These are phyloP conservation scores for Candida khao-thaluensis DNA, from an alignment of 805 yeast species.

Conservation along the genomic window DNA sequence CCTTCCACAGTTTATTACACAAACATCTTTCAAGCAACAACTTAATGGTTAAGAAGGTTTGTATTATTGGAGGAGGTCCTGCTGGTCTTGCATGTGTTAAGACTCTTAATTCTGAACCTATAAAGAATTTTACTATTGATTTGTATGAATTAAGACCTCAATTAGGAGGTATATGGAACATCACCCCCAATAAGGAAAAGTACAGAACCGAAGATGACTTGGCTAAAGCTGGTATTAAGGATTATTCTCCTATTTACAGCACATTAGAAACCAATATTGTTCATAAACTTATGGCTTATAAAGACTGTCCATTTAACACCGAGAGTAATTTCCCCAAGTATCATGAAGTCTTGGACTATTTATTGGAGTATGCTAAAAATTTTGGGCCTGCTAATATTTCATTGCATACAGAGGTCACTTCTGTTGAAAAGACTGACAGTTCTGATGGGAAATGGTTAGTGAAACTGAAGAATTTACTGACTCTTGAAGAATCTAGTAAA, in stretches of 20 bases:
- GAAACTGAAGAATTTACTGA: constrained; percentile 8
- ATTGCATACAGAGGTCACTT: constrained; percentile 17
- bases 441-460: constrained; percentile 18
- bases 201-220: constrained; percentile 10
- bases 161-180: constrained; percentile 83
- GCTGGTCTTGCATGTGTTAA: constrained; percentile 66
- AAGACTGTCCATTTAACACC: constrained; percentile 21
- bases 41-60: too few relatives aligned
- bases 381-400: constrained; percentile 14
- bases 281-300: constrained; percentile 60
- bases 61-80: constrained; percentile 80
- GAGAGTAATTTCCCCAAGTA: constrained; percentile 59
- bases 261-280: constrained; percentile 70
- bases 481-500: constrained; percentile 7
- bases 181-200: constrained; percentile 8
- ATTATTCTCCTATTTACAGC: constrained; percentile 56
- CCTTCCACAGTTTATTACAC: too few relatives aligned
- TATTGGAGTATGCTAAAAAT: constrained; percentile 50
- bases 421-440: constrained; percentile 11
- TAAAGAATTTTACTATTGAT: constrained; percentile 43
- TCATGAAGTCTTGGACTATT: constrained; percentile 58
- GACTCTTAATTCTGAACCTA: constrained; percentile 54
- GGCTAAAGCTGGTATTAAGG: constrained; percentile 14
- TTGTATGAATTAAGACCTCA: constrained; percentile 57
- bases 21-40: too few relatives aligned